phyloP scores from a whole-genome alignment of 2,329 filamentous ascomycete genomes.

The Chaetomium sp. region DNA sequence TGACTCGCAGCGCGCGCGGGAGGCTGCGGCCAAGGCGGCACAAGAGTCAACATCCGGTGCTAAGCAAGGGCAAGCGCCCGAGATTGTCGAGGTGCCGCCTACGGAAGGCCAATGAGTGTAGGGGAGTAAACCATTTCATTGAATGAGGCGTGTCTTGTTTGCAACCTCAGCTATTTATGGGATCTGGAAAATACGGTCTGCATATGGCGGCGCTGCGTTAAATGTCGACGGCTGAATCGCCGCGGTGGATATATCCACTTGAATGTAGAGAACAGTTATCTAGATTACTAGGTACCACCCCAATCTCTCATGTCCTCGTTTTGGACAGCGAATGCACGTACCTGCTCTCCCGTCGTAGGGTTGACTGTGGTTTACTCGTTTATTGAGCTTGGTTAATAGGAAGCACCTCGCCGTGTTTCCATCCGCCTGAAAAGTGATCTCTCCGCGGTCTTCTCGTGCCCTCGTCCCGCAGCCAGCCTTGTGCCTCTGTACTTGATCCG shows the following conservation, averaged over 20 bases:
- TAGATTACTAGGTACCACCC: background rate
- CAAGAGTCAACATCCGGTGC: background rate
- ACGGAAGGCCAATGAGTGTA: conserved; percentile 42
- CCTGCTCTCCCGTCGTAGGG: background rate
- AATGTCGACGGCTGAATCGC: background rate
- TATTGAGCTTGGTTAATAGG: background rate
- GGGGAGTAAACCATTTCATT: background rate
- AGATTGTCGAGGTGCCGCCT: background rate
- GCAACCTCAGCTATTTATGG: background rate
- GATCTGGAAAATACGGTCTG: conserved; percentile 8
- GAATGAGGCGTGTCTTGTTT: background rate
- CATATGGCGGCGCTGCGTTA: conserved; percentile 16
- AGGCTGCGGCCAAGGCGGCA: conserved; percentile 39
- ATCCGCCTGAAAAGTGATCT: background rate
- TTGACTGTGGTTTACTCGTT: conserved; percentile 21
- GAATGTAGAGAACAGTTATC: conserved; percentile 1
- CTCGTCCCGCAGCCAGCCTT: background rate
- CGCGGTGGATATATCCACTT: background rate
- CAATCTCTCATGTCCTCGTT: background rate
- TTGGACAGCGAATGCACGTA: background rate
- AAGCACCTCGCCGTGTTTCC: background rate
- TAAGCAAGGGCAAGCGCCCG: background rate
- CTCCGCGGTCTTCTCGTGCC: background rate
- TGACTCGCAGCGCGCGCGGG: conserved; percentile 57
- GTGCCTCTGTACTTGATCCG: no score